Base-by-base conservation (phyloP, 1,139 yeast species). In the Geotrichum australiense region DNA sequence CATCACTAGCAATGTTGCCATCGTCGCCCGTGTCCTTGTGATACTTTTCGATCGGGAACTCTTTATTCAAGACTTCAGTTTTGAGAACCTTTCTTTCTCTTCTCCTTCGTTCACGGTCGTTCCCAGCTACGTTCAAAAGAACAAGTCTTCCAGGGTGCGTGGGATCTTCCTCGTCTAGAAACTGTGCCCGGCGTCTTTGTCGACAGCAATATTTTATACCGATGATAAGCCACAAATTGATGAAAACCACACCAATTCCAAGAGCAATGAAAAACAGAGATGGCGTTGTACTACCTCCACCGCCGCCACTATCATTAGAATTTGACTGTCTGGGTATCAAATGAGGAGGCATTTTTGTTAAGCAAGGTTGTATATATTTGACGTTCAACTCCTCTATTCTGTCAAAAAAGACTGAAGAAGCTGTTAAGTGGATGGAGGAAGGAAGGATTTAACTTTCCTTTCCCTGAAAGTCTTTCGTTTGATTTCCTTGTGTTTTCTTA, bases 41-140 rank as follows among this genome's bases (percentile, higher is more conserved):
- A 57, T 82, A 83, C 11, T 80, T 70, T 52, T 74, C 72, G 25
- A 67, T 62, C 0, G 94, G 94, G 57, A 83, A 83, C 41, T 78
- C 62, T 32, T 68, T 68, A 41, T 82, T 78, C 19, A 83, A 78
- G 53, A 82, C 83, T 10, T 68, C 73, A 31, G 69, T 68, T 0
- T 84, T 68, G 45, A 80, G 64, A 18, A 64, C 48, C 32, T 49
- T 50, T 36, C 53, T 50, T 20, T 50, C 53, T 6, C 49, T 46
- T 11, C 50, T 43, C 7, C 53, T 48, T 10, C 46, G 24, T 10
- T 6, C 7, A 5, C 21, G 20, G 6, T 14, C 20, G 5, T 11
- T 26, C 6, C 29, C 29, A 6, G 21, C 32, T 15, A 29, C 18
- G 32, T 29, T 29, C 6, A 29, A n/a, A 19, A 29, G 14, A 5